Percentiles rank a stretch among this genome's conserved stretches.
phyloP scores from a whole-genome alignment of 257 asterid genomes.

The Solanum lignicaule region DNA sequence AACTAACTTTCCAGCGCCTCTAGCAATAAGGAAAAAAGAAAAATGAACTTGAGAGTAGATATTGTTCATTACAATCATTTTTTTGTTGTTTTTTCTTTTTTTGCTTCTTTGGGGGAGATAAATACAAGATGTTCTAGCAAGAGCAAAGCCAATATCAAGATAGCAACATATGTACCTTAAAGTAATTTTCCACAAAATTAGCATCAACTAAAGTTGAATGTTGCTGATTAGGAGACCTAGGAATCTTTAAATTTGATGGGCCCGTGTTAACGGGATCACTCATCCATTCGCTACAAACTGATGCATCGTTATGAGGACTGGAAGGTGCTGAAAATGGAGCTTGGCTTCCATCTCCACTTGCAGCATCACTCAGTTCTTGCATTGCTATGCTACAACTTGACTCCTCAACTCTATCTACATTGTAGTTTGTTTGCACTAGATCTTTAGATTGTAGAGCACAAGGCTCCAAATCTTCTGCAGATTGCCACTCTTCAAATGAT shows the following conservation, averaged over 20 bases:
- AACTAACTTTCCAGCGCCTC: background rate
- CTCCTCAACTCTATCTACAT: conserved; percentile 25
- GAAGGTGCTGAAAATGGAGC: conserved; percentile 24
- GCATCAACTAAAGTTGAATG: conserved; percentile 80
- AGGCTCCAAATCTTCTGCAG: conserved; percentile 21
- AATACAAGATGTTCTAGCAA: background rate
- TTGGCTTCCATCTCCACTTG: conserved; percentile 16
- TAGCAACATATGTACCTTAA: conserved; percentile 41
- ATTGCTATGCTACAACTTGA: conserved; percentile 31
- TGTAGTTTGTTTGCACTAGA: conserved; percentile 14
- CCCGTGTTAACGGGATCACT: conserved; percentile 16
- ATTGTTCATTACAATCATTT: background rate
- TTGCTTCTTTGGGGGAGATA: background rate
- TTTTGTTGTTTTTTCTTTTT: background rate
- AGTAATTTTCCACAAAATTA: conserved; percentile 87
- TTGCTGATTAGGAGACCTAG: conserved; percentile 31
- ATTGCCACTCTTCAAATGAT: conserved; percentile 19
- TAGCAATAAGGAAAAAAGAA: background rate
- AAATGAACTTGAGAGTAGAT: background rate
- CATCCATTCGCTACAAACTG: conserved; percentile 20
- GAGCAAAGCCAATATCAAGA: background rate
- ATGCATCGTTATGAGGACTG: conserved; percentile 15
- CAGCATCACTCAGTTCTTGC: conserved; percentile 32
- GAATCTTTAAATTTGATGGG: conserved; percentile 37
- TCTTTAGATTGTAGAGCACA: conserved; percentile 18